Conservation (phyloP, 2,329 filamentous ascomycete species). For the Camillea tinctor region DNA sequence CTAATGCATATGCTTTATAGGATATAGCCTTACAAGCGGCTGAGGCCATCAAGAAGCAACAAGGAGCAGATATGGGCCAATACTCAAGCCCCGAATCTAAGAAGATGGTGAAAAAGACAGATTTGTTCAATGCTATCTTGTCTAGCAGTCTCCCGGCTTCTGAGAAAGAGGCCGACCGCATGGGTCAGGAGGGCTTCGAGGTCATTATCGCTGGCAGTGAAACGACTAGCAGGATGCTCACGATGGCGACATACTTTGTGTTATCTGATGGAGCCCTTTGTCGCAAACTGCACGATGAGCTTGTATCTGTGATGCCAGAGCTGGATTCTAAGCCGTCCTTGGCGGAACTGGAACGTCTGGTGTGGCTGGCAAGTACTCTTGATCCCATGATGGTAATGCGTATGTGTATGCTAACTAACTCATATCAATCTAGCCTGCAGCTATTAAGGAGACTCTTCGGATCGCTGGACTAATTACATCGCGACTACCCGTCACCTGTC, state of each 20-base stretch:
- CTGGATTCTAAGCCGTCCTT: background rate
- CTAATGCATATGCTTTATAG: too few relatives aligned
- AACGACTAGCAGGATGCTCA: background rate
- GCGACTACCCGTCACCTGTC: conserved; percentile 14
- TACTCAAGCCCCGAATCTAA: background rate
- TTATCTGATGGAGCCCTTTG: background rate
- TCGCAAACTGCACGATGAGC: background rate
- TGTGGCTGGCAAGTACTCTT: background rate
- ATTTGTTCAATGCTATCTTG: background rate
- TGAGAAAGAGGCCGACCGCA: background rate
- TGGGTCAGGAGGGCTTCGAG: background rate
- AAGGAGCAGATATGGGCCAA: background rate
- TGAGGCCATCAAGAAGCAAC: too few relatives aligned
- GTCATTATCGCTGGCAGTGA: background rate
- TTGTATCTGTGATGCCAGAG: background rate
- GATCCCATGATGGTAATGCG: background rate
- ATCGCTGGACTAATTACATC: conserved; percentile 8
- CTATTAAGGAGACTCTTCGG: conserved; percentile 18
- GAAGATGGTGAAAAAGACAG: background rate
- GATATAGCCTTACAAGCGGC: too few relatives aligned
- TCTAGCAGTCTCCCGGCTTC: background rate
- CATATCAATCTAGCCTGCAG: conserved; percentile 5
- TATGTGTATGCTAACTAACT: background rate
- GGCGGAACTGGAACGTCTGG: background rate
- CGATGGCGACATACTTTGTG: background rate